phyloP scores from a whole-genome alignment of 306 rosid genomes.

The Herpetospermum pedunculosum region DNA sequence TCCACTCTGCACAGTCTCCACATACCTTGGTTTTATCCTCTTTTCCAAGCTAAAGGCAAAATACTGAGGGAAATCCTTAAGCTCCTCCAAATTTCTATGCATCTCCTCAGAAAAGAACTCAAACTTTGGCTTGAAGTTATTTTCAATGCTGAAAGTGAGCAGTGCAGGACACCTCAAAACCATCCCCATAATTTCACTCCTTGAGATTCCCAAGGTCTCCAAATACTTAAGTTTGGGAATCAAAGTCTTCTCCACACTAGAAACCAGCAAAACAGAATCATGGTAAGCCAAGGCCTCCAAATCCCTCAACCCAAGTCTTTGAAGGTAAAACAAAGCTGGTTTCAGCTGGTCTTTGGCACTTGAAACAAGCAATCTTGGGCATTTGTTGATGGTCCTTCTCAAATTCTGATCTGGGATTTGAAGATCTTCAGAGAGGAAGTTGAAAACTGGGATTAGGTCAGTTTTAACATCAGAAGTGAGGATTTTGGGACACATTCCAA shows the following conservation, averaged over 20 bases:
- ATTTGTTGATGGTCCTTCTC: conserved; percentile 56
- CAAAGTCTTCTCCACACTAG: conserved; percentile 61
- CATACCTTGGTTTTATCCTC: conserved; percentile 78
- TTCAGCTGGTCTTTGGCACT: conserved; percentile 71
- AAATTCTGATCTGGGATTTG: conserved; percentile 45
- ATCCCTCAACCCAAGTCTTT: conserved; percentile 63
- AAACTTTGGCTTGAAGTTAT: conserved; percentile 65
- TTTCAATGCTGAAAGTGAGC: conserved; percentile 78
- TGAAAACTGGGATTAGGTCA: conserved; percentile 70
- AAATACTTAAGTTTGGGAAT: conserved; percentile 55
- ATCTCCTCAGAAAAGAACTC: conserved; percentile 50
- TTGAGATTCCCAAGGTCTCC: conserved; percentile 47
- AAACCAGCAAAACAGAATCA: conserved; percentile 63
- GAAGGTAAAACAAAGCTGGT: conserved; percentile 58
- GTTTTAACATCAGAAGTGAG: conserved; percentile 54
- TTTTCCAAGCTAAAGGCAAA: conserved; percentile 84
- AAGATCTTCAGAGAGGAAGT: conserved; percentile 47
- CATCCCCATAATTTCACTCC: conserved; percentile 42
- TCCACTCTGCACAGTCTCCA: conserved; percentile 41
- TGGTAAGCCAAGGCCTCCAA: conserved; percentile 50
- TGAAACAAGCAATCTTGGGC: conserved; percentile 73
- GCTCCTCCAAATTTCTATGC: conserved; percentile 47
- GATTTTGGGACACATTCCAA: conserved; percentile 84
- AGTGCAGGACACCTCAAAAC: conserved; percentile 65
- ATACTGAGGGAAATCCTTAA: conserved; percentile 76